Evolutionary conservation across 1,284 basidiomycete species (phyloP).

Genomic region (Cutaneotrichosporon dermatis): DNA sequence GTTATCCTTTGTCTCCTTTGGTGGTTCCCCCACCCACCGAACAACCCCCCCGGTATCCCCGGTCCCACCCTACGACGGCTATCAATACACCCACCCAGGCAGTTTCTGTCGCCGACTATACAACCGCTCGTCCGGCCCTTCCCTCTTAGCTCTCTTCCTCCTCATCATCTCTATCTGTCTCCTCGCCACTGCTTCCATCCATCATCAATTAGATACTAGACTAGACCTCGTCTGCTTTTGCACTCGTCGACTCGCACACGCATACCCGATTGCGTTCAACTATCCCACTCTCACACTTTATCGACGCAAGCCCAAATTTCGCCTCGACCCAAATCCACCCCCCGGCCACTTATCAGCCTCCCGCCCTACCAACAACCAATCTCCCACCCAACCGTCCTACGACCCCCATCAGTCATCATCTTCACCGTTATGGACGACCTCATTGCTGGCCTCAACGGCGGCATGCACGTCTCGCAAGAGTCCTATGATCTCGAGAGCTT

Average conservation of each 20-base stretch:
- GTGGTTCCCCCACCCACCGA: no score
- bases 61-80: neutral
- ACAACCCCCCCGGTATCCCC: no score
- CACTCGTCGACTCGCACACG: no score
- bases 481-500: slow-evolving; percentile 41
- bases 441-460: slow-evolving; percentile 40
- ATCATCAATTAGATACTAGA: neutral
- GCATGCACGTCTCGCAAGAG: slow-evolving; percentile 41
- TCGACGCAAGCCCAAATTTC: no score
- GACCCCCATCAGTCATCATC: neutral
- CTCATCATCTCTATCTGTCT: neutral
- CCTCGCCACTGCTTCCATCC: no score
- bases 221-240: neutral
- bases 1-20: no score
- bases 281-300: no score
- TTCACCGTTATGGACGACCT: slow-evolving; percentile 42
- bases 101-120: neutral
- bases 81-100: neutral
- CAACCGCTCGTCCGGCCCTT: no score
- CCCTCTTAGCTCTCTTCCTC: neutral
- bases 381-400: neutral
- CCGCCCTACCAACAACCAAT: neutral
- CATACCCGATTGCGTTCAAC: no score
- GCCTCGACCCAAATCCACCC: no score
- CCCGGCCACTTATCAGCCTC: no score